phyloP scores from a whole-genome alignment of 495 filamentous ascomycete genomes.

The Aspergillus saccharolyticus region DNA sequence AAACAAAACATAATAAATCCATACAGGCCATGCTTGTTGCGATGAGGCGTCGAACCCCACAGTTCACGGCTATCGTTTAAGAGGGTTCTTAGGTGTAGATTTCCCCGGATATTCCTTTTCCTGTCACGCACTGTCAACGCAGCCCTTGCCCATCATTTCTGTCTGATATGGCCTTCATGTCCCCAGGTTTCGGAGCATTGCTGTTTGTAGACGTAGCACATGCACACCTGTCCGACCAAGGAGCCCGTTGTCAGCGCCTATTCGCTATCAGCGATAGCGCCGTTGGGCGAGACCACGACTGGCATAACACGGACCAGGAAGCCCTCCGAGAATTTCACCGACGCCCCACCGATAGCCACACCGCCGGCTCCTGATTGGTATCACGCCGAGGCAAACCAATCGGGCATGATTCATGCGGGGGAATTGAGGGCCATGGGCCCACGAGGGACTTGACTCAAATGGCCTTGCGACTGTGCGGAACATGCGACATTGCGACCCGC shows the following conservation, averaged over 20 bases:
- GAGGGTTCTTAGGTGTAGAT: neutral
- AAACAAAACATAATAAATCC: too few relatives aligned
- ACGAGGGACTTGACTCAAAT: neutral
- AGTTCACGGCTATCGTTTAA: too few relatives aligned
- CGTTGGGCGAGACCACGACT: neutral
- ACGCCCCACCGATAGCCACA: constrained; percentile 16
- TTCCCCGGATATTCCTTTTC: constrained; percentile 2
- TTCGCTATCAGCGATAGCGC: neutral
- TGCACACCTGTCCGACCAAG: neutral
- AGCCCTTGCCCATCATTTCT: neutral
- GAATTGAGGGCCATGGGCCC: neutral
- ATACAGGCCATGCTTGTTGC: too few relatives aligned
- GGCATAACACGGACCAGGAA: neutral
- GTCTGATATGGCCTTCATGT: neutral
- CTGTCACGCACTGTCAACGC: neutral
- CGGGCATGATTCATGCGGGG: constrained; percentile 1
- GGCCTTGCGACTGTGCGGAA: neutral
- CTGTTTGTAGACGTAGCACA: neutral
- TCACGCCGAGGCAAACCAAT: neutral
- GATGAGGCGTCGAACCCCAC: too few relatives aligned
- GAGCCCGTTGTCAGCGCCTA: neutral
- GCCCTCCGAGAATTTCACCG: constrained; percentile 26
- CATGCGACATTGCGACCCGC: neutral
- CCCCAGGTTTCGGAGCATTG: neutral
- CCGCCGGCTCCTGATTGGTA: constrained; percentile 1